Evolutionary conservation across 1,284 basidiomycete species (phyloP), one percentile per base, ranked within the genome.

Genomic region (Paramarasmius palmivorus): DNA sequence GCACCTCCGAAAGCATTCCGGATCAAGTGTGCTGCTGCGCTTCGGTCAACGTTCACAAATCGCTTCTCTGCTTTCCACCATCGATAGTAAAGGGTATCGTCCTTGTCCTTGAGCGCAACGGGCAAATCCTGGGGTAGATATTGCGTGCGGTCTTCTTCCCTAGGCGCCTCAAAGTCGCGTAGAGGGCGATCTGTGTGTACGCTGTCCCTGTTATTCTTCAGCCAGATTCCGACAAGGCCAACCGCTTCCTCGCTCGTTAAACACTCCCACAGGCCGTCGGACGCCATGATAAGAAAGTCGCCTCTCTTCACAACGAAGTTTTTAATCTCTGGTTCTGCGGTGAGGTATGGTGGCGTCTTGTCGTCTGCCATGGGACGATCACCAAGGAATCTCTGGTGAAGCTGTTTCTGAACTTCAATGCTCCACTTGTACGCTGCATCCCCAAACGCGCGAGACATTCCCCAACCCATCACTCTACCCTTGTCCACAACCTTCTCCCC

Each of bases 1-100:
- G 77, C 79, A 2, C 84, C 84, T 9, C 83, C 83, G 23, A 87
- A 67, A 0, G 83, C 83, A 58, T 86, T 88, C 53, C 82, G 68
- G 25, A 79, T 66, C 15, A 88, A 61, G 67, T 87, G 84, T 1
- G 73, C 76, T 7, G 79, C 75, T 5, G 75, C 76, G 58, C 80
- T 84, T 12, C 61, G 59, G 57, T 83, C 79, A 51, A 68, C 60
- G 56, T 71, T 71, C 45, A 80, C 61, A 56, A 81, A 80, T 20
- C 59, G 62, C 59, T 77, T 79, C 53, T 73, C 60, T 9, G 68
- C 63, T 3, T 67, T 58, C 78, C 78, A 80, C 17, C 69, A 68
- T 3, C 60, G 56, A 51, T 73, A 75, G 60, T 67, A 65, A 19
- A 53, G 45, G 1, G 72, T 75, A 14, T 61, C 56, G 50, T 75